Evolutionary conservation across 1,139 yeast species (phyloP).

Genomic region (Debaryomyces coudertii): DNA sequence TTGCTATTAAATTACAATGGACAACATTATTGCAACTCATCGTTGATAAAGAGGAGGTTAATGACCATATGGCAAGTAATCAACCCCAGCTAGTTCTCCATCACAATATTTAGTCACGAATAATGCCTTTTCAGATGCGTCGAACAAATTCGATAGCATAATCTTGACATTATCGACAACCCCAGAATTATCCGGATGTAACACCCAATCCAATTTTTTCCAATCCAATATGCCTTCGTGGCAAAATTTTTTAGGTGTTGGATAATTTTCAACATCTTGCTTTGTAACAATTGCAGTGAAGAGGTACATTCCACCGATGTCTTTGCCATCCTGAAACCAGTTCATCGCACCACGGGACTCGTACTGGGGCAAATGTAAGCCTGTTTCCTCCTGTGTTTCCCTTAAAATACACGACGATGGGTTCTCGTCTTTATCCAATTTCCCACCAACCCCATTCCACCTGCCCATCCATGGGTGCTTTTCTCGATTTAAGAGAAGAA

Average conservation of each 20-base stretch:
- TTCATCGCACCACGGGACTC: slow-evolving; percentile 40
- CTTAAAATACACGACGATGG: slow-evolving; percentile 45
- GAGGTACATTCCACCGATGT: slow-evolving; percentile 44
- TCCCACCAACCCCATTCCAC: slow-evolving; percentile 58
- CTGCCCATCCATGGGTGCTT: slow-evolving; percentile 56
- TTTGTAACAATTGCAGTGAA: slow-evolving; percentile 42
- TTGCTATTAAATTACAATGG: no score
- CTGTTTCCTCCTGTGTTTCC: slow-evolving; percentile 51
- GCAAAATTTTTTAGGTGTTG: slow-evolving; percentile 28
- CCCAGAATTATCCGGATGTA: slow-evolving; percentile 44
- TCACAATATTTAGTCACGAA: slow-evolving; percentile 27
- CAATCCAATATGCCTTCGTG: slow-evolving; percentile 53
- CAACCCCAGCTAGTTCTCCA: slow-evolving; percentile 9
- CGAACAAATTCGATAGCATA: slow-evolving; percentile 32
- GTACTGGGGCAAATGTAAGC: slow-evolving; percentile 33
- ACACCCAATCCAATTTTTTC: slow-evolving; percentile 44
- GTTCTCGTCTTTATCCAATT: slow-evolving; percentile 39
- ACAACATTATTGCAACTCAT: no score
- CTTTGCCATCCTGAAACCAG: slow-evolving; percentile 38
- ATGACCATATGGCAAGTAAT: slow-evolving; percentile 4
- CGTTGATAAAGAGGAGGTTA: not conserved
- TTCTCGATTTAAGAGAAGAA: slow-evolving; percentile 45
- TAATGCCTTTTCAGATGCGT: slow-evolving; percentile 24
- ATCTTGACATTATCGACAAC: slow-evolving; percentile 44
- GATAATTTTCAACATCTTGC: slow-evolving; percentile 29